These are phyloP conservation scores for Didymella pinodella DNA, from an alignment of 2,329 filamentous ascomycete species.

Conservation along the genomic window DNA sequence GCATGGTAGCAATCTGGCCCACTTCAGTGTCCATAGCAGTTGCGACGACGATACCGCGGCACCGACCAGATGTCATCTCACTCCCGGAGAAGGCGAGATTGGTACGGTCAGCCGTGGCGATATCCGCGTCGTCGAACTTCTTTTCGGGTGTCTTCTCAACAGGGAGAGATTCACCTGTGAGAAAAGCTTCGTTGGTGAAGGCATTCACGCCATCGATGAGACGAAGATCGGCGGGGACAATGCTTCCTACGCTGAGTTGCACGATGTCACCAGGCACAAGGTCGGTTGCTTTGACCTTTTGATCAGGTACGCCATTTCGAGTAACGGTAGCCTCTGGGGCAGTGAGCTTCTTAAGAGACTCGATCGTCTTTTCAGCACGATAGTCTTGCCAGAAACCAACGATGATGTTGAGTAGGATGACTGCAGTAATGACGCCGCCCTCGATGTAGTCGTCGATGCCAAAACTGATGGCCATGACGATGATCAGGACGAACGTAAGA, in stretches of 20 bases:
- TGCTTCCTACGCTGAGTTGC: constrained; percentile 61
- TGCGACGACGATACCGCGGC: constrained; percentile 71
- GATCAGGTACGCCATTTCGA: constrained; percentile 44
- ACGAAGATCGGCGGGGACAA: constrained; percentile 72
- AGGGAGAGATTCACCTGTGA: constrained; percentile 76
- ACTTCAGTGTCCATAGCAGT: constrained; percentile 80
- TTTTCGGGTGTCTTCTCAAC: constrained; percentile 70
- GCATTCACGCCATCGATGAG: constrained; percentile 73
- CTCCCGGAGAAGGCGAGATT: constrained; percentile 77
- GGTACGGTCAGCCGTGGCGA: constrained; percentile 69
- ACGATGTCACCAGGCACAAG: constrained; percentile 53
- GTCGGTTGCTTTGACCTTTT: constrained; percentile 48
- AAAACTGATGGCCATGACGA: constrained; percentile 74
- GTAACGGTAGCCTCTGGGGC: constrained; percentile 51
- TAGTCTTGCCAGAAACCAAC: constrained; percentile 66
- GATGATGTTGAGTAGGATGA: constrained; percentile 72
- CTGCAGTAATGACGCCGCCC: constrained; percentile 68
- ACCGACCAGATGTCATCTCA: constrained; percentile 75
- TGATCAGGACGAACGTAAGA: constrained; percentile 74
- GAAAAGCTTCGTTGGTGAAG: constrained; percentile 76
- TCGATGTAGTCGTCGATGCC: constrained; percentile 71
- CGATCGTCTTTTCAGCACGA: constrained; percentile 53
- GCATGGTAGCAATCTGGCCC: constrained; percentile 74
- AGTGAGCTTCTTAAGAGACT: constrained; percentile 52
- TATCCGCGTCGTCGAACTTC: constrained; percentile 60